These are phyloP conservation scores for Begonia fuchsioides DNA, from an alignment of 306 rosid species.

Conservation along the genomic window DNA sequence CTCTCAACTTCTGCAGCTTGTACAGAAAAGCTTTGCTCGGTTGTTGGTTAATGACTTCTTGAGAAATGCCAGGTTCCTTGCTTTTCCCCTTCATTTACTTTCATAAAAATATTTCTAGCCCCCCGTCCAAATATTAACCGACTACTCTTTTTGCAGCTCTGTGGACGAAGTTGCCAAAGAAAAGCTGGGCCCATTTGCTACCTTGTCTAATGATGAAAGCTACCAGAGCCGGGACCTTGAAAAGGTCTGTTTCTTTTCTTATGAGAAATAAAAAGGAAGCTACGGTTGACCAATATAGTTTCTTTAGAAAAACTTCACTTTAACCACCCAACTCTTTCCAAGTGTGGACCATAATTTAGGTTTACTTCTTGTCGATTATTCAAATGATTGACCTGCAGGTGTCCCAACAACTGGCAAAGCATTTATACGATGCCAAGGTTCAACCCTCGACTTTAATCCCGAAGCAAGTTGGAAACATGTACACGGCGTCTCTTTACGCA, in stretches of 20 bases:
- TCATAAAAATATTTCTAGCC: conserved; percentile 7
- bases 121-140: conserved; percentile 5
- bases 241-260: conserved; percentile 36
- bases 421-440: conserved; percentile 65
- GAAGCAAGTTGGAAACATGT: conserved; percentile 97
- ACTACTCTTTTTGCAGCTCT: conserved; percentile 38
- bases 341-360: not conserved
- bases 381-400: conserved; percentile 30
- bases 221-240: conserved; percentile 95
- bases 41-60: conserved; percentile 58
- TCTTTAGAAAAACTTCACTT: too few relatives aligned
- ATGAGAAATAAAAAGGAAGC: too few relatives aligned
- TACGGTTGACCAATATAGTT: too few relatives aligned
- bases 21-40: conserved; percentile 93
- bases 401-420: conserved; percentile 82
- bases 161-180: conserved; percentile 57
- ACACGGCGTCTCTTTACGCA: conserved; percentile 97
- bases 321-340: too few relatives aligned
- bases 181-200: conserved; percentile 60
- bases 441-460: conserved; percentile 87
- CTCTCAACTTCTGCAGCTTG: conserved; percentile 56
- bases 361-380: conserved; percentile 12
- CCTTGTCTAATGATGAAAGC: conserved; percentile 71
- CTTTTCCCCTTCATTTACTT: conserved; percentile 6
- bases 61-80: conserved; percentile 65